Evolutionary conservation across 225 moss, liverwort and hornwort species (phyloP).

Genomic region (Physcomitrium patens): DNA sequence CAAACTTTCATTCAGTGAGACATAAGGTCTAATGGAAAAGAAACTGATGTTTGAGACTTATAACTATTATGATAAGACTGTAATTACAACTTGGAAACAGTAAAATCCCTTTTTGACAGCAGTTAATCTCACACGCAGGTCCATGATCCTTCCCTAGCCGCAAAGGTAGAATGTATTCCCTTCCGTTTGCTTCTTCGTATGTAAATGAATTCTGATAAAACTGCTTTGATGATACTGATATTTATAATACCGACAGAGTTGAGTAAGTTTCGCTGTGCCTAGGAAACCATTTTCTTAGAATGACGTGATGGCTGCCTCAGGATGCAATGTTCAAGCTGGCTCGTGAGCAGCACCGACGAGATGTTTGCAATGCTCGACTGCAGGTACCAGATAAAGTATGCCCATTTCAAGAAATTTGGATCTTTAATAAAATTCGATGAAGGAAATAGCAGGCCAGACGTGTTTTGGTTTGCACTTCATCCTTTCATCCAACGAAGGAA

Average conservation of each 20-base stretch:
- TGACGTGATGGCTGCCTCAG: conserved; percentile 35
- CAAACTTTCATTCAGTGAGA: not conserved
- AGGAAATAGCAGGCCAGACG: no score
- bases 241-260: not conserved
- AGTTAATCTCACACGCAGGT: conserved; percentile 40
- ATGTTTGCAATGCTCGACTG: conserved; percentile 50
- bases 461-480: no score
- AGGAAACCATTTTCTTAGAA: not conserved
- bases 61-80: not conserved
- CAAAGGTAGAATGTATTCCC: conserved; percentile 33
- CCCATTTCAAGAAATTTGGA: not conserved
- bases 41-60: not conserved
- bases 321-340: conserved; percentile 47
- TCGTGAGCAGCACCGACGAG: conserved; percentile 57
- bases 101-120: conserved; percentile 20
- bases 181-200: conserved; percentile 4
- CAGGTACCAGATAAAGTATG: conserved; percentile 36
- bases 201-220: not conserved
- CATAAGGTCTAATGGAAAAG: conserved; percentile 10
- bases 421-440: no score
- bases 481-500: no score
- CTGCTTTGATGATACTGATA: not conserved
- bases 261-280: not conserved
- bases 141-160: conserved; percentile 42
- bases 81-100: not conserved